Conservation (phyloP, 192 early-diverging fungal genomes). For the Cetraspora pellucida region DNA sequence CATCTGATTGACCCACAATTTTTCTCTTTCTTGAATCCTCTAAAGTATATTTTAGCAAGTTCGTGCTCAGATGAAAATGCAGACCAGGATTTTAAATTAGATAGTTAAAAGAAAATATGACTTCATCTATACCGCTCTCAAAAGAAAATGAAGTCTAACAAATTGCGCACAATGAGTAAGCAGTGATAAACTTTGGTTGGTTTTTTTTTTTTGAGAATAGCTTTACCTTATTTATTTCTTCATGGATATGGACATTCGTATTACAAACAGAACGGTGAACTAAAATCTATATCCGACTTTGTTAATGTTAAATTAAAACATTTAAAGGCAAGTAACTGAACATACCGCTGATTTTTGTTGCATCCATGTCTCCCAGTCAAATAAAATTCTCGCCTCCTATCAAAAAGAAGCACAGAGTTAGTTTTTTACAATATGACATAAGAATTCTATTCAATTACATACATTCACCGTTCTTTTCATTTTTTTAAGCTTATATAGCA, state of each 20-base stretch:
- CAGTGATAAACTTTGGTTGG: no score
- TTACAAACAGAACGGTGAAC: not conserved
- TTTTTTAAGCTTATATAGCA: slow-evolving; percentile 6
- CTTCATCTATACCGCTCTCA: no score
- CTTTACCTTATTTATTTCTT: no score
- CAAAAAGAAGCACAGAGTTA: slow-evolving; percentile 20
- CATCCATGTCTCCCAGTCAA: slow-evolving; percentile 31
- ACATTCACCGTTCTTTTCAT: slow-evolving; percentile 19
- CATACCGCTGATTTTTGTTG: slow-evolving; percentile 34
- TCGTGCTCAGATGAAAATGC: no score
- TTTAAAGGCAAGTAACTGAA: not conserved
- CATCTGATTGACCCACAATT: no score
- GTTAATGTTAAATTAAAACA: slow-evolving; percentile 2
- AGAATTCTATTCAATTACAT: slow-evolving; percentile 30
- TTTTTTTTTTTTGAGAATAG: no score
- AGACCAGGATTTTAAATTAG: no score
- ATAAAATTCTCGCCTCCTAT: slow-evolving; percentile 24
- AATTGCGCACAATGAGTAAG: no score
- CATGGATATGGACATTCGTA: not conserved
- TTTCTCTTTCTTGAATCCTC: no score
- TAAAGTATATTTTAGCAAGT: no score
- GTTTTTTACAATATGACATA: slow-evolving; percentile 12
- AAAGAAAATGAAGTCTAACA: no score
- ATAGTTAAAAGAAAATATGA: no score
- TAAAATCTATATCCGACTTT: slow-evolving; percentile 16